Evolutionary conservation across 306 rosid genomes (phyloP).

Genomic region (Castanospermum australe): DNA sequence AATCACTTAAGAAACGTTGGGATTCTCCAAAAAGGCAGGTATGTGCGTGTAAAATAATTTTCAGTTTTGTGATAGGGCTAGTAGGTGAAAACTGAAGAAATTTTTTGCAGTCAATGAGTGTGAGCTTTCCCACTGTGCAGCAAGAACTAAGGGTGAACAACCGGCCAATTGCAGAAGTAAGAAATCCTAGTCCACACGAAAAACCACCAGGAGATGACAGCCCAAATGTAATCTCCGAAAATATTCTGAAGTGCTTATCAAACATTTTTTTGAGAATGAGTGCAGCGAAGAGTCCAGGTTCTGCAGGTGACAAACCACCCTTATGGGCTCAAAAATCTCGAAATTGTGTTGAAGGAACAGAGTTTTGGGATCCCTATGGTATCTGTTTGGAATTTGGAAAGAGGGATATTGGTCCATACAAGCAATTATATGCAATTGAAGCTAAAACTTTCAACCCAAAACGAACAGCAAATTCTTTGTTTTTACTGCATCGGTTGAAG

Average conservation of each 20-base stretch:
- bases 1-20: slow-evolving; percentile 43
- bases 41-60: slow-evolving; percentile 9
- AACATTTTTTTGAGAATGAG: slow-evolving; percentile 75
- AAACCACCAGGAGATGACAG: slow-evolving; percentile 46
- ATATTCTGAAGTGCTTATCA: slow-evolving; percentile 77
- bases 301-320: slow-evolving; percentile 38
- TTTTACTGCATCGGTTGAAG: slow-evolving; percentile 75
- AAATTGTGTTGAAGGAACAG: slow-evolving; percentile 34
- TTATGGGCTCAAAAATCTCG: slow-evolving; percentile 34
- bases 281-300: slow-evolving; percentile 48
- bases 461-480: slow-evolving; percentile 66
- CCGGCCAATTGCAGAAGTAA: slow-evolving; percentile 38
- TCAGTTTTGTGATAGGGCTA: neutral
- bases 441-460: slow-evolving; percentile 61
- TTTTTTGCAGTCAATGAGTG: slow-evolving; percentile 19
- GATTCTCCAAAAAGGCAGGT: slow-evolving; percentile 58
- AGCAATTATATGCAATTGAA: slow-evolving; percentile 57
- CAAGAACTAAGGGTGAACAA: slow-evolving; percentile 47
- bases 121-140: slow-evolving; percentile 47
- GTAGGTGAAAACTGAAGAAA: slow-evolving; percentile 4
- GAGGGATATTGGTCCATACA: slow-evolving; percentile 80
- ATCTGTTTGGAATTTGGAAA: slow-evolving; percentile 62
- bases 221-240: slow-evolving; percentile 79
- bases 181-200: slow-evolving; percentile 36
- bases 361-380: slow-evolving; percentile 66